Percentiles rank a stretch among this genome's conserved stretches.
phyloP scores from a whole-genome alignment of 805 yeast species.

The Saccharomycopsis fodiens region DNA sequence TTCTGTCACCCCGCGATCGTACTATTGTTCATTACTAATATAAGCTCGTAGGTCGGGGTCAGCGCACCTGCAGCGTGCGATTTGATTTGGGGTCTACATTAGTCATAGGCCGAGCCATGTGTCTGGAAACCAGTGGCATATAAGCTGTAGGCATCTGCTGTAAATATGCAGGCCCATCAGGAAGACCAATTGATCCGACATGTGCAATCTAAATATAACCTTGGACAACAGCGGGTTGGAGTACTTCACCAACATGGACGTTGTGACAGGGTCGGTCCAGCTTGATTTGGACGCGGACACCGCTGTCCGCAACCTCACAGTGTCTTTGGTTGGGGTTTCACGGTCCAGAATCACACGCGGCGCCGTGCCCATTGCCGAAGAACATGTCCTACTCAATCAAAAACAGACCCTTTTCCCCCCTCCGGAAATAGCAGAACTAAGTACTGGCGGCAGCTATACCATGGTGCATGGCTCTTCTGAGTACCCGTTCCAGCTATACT shows the following conservation, averaged over 20 bases:
- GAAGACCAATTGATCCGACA: neutral
- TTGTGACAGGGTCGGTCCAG: neutral
- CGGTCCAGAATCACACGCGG: neutral
- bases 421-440: neutral
- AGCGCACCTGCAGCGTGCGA: too few relatives aligned
- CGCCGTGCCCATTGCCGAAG: neutral
- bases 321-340: conserved; percentile 1
- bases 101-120: too few relatives aligned
- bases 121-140: too few relatives aligned
- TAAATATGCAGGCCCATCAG: too few relatives aligned
- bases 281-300: neutral
- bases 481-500: neutral
- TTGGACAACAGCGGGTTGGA: neutral
- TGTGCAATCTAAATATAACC: neutral
- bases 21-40: too few relatives aligned
- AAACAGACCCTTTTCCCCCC: neutral
- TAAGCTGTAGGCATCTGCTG: too few relatives aligned
- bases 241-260: conserved; percentile 2
- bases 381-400: neutral
- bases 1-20: too few relatives aligned
- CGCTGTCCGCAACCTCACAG: neutral
- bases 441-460: neutral
- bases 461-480: neutral
- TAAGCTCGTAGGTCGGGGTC: too few relatives aligned
- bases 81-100: too few relatives aligned